These are phyloP conservation scores for Melastoma malabathricum DNA, from an alignment of 345 rosid genomes.

Conservation along the genomic window DNA sequence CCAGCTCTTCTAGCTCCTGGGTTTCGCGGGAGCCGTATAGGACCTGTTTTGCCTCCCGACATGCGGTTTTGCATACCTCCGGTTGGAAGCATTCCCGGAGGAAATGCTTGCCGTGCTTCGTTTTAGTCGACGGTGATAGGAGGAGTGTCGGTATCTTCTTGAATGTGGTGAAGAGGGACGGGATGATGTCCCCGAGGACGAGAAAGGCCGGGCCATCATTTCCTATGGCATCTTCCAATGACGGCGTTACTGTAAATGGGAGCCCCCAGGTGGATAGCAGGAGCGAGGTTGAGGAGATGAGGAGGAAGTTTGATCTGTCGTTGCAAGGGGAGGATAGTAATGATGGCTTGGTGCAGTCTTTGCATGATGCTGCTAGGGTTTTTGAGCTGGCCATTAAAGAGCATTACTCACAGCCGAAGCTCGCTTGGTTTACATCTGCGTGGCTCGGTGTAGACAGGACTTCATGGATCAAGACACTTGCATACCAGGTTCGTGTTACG, in stretches of 20 bases:
- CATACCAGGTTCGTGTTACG: constrained; percentile 61
- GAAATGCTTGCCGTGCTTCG: constrained; percentile 21
- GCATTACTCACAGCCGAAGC: constrained; percentile 32
- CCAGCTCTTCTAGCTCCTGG: constrained; percentile 43
- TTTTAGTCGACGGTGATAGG: constrained; percentile 18
- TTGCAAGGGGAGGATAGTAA: constrained; percentile 52
- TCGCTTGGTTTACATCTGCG: constrained; percentile 75
- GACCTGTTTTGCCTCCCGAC: constrained; percentile 22
- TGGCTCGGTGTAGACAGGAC: constrained; percentile 82
- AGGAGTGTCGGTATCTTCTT: constrained; percentile 8
- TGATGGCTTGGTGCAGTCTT: constrained; percentile 66
- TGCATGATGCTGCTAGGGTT: constrained; percentile 78
- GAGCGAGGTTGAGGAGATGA: constrained; percentile 56
- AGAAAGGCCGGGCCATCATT: constrained; percentile 20
- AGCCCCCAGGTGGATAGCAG: constrained; percentile 28
- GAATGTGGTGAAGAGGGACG: constrained; percentile 19
- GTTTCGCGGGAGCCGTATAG: constrained; percentile 30
- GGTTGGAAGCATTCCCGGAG: constrained; percentile 36
- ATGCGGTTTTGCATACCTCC: constrained; percentile 23
- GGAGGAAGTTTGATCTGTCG: constrained; percentile 51
- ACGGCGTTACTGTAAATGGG: constrained; percentile 65
- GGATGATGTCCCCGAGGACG: constrained; percentile 13
- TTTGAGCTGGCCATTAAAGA: constrained; percentile 69
- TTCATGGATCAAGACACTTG: constrained; percentile 76
- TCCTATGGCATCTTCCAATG: constrained; percentile 58